These are phyloP conservation scores for Argentina anserina DNA, from an alignment of 306 rosid species.

Conservation along the genomic window DNA sequence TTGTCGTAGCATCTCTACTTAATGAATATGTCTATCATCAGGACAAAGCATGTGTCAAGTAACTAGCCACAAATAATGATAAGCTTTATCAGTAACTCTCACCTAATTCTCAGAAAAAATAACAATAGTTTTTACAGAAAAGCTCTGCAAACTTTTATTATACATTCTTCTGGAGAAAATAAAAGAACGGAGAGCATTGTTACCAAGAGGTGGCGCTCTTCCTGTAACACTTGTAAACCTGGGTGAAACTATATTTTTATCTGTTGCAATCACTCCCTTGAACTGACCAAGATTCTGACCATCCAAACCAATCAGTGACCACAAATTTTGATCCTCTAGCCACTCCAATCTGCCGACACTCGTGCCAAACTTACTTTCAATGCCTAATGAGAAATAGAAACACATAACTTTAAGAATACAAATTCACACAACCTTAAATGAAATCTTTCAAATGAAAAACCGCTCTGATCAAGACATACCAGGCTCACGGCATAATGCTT, in stretches of 20 bases:
- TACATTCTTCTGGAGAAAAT: background rate
- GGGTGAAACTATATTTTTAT: conserved; percentile 72
- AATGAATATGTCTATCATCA: background rate
- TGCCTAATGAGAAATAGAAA: conserved; percentile 41
- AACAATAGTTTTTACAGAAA: background rate
- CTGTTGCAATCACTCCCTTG: conserved; percentile 80
- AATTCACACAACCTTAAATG: conserved; percentile 13
- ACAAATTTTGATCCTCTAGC: conserved; percentile 60
- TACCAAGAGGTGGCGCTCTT: conserved; percentile 74
- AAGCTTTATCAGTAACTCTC: conserved; percentile 3
- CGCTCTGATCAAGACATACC: conserved; percentile 43
- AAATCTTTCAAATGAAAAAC: conserved; percentile 17
- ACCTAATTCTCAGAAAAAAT: background rate
- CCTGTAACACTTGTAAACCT: conserved; percentile 59
- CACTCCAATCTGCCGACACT: conserved; percentile 68
- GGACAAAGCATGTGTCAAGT: background rate
- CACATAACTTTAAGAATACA: conserved; percentile 2
- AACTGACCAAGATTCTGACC: conserved; percentile 77
- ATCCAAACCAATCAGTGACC: conserved; percentile 64
- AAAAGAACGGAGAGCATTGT: conserved; percentile 13
- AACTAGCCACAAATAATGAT: background rate
- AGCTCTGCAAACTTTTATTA: background rate
- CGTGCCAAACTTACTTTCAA: conserved; percentile 73
- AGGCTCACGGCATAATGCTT: conserved; percentile 65
- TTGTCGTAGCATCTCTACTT: background rate